Conservation (phyloP, 805 yeast genomes). For the Starmerella stellata region DNA sequence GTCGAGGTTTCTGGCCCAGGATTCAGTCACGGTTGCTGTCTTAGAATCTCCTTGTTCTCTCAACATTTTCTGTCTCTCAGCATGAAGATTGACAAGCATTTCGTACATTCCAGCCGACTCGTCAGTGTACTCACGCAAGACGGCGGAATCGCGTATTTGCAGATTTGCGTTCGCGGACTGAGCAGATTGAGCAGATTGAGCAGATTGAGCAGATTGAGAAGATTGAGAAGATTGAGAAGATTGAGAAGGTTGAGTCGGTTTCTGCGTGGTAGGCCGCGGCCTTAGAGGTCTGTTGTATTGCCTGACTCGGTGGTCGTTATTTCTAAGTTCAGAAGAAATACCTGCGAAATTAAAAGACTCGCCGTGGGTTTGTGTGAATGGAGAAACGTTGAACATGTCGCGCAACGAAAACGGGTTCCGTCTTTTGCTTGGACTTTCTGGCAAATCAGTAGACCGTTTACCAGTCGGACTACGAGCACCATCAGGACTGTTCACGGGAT, state of each 20-base stretch:
- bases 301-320: slow-evolving; percentile 1
- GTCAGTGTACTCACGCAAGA: slow-evolving; percentile 52
- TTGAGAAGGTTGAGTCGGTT: neutral
- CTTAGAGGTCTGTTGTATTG: slow-evolving; percentile 4
- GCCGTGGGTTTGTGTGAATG: slow-evolving; percentile 13
- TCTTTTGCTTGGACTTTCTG: slow-evolving; percentile 4
- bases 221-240: neutral
- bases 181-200: no score
- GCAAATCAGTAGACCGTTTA: neutral
- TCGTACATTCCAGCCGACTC: slow-evolving; percentile 24
- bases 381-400: slow-evolving; percentile 8
- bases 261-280: neutral
- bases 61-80: neutral
- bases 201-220: neutral
- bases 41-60: neutral
- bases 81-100: neutral
- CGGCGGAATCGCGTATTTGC: slow-evolving; percentile 44
- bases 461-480: no score
- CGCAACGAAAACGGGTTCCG: slow-evolving; percentile 8
- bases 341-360: slow-evolving; percentile 3
- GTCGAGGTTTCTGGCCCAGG: neutral
- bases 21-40: neutral
- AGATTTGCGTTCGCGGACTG: neutral
- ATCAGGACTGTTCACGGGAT: no score
- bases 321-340: slow-evolving; percentile 1